A percentile compares a stretch with the other conserved stretches of the same genome.
Evolutionary conservation across 2,329 filamentous ascomycete species (phyloP).

Genomic region (Alternaria sp.): DNA sequence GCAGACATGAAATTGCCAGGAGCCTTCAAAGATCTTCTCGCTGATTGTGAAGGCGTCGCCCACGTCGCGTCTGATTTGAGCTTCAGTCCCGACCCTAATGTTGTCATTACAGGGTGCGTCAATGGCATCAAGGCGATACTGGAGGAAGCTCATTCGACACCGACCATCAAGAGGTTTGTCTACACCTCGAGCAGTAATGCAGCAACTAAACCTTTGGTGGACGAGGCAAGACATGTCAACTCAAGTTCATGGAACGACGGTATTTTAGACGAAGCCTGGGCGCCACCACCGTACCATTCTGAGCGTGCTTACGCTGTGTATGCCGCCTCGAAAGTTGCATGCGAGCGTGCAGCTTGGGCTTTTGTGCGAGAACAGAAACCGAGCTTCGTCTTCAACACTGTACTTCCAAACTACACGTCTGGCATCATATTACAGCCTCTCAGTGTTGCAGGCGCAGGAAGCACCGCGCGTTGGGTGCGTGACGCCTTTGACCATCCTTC

Average conservation of each 20-base stretch:
- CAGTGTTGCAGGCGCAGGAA: neutral
- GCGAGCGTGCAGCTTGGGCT: conserved; percentile 57
- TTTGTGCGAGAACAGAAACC: conserved; percentile 54
- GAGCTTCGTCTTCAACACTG: conserved; percentile 53
- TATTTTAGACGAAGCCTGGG: conserved; percentile 26
- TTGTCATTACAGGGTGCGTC: neutral
- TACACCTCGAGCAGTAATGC: neutral
- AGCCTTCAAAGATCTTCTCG: neutral
- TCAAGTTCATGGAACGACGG: neutral
- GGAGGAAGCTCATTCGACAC: neutral
- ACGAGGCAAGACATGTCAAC: neutral
- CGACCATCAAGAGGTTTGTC: neutral
- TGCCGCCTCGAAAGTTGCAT: conserved; percentile 55
- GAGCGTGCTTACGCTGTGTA: conserved; percentile 47
- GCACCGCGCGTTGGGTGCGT: conserved; percentile 3
- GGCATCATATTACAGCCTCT: neutral
- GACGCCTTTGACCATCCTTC: neutral
- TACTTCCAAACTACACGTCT: conserved; percentile 28
- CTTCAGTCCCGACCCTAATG: neutral
- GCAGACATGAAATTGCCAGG: neutral
- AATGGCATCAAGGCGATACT: neutral
- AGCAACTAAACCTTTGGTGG: neutral
- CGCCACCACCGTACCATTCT: conserved; percentile 39
- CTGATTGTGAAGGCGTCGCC: neutral
- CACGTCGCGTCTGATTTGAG: neutral